These are phyloP conservation scores for Cardamine chenopodiifolia DNA, from an alignment of 345 rosid genomes.

Conservation along the genomic window DNA sequence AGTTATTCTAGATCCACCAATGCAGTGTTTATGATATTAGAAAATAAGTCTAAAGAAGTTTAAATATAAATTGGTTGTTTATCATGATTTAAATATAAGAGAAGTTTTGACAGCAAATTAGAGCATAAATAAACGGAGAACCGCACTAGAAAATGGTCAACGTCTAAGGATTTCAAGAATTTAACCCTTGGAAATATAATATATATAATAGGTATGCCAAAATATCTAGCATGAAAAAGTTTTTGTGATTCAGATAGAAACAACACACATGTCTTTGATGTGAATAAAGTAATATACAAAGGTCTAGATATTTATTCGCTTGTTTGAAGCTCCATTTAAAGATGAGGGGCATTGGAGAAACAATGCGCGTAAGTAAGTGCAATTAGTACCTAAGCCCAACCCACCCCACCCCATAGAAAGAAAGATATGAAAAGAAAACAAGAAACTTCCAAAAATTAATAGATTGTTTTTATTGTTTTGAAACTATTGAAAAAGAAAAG, in stretches of 20 bases:
- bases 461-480: not conserved
- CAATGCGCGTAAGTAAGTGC: constrained; percentile 11
- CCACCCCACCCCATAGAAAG: not conserved
- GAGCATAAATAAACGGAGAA: not conserved
- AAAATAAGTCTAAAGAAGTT: not conserved
- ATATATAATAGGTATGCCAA: constrained; percentile 17
- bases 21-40: not conserved
- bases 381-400: constrained; percentile 20
- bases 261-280: constrained; percentile 36
- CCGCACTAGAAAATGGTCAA: constrained; percentile 10
- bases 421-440: not conserved
- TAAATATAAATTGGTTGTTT: not conserved
- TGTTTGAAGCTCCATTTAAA: constrained; percentile 3
- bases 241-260: constrained; percentile 26
- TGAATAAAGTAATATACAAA: constrained; percentile 29
- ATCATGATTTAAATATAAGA: not conserved
- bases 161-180: constrained; percentile 2
- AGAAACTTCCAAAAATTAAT: not conserved
- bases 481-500: not conserved
- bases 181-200: constrained; percentile 7
- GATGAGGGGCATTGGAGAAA: constrained; percentile 19
- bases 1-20: not conserved
- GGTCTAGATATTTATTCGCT: constrained; percentile 32
- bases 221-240: constrained; percentile 32
- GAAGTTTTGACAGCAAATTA: not conserved